phyloP scores from a whole-genome alignment of 2,329 filamentous ascomycete genomes.

The Sporothrix phasma region DNA sequence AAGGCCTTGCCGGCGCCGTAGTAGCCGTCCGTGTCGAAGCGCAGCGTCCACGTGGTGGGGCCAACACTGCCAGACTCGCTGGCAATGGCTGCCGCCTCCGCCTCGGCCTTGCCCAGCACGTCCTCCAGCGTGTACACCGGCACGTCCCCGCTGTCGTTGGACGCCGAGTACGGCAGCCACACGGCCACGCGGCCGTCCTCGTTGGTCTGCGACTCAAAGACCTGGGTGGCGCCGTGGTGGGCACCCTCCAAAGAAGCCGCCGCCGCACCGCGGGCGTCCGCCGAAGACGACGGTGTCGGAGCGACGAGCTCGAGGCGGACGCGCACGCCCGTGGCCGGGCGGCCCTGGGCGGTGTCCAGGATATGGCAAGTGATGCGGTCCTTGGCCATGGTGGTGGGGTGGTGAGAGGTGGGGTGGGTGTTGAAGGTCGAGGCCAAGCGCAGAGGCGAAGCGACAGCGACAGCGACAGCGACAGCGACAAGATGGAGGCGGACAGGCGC shows the following conservation, averaged over 20 bases:
- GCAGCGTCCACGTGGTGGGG: conserved; percentile 53
- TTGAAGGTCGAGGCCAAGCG: background rate
- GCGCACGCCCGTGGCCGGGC: conserved; percentile 54
- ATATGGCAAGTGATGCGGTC: conserved; percentile 78
- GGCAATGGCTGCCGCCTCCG: conserved; percentile 13
- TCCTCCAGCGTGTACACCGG: conserved; percentile 49
- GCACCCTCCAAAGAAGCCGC: conserved; percentile 19
- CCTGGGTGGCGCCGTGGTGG: conserved; percentile 31
- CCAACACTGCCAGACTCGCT: background rate
- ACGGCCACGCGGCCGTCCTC: conserved; percentile 61
- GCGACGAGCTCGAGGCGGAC: conserved; percentile 52
- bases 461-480: too few relatives aligned
- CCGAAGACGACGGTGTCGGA: conserved; percentile 20
- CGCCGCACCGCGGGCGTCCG: too few relatives aligned
- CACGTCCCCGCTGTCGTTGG: conserved; percentile 43
- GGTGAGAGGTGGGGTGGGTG: background rate
- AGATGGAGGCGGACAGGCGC: too few relatives aligned
- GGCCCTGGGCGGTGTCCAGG: conserved; percentile 69
- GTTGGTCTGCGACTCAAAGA: conserved; percentile 61
- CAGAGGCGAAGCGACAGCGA: too few relatives aligned
- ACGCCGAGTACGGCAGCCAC: conserved; percentile 53
- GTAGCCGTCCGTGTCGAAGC: conserved; percentile 63
- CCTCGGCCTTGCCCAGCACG: conserved; percentile 36
- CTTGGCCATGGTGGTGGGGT: conserved; percentile 27
- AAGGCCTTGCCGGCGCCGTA: conserved; percentile 53